A percentile compares a stretch with the other conserved stretches of the same genome.
Conservation (phyloP, 2,329 filamentous ascomycete genomes). For the Phialophora chinensis region DNA sequence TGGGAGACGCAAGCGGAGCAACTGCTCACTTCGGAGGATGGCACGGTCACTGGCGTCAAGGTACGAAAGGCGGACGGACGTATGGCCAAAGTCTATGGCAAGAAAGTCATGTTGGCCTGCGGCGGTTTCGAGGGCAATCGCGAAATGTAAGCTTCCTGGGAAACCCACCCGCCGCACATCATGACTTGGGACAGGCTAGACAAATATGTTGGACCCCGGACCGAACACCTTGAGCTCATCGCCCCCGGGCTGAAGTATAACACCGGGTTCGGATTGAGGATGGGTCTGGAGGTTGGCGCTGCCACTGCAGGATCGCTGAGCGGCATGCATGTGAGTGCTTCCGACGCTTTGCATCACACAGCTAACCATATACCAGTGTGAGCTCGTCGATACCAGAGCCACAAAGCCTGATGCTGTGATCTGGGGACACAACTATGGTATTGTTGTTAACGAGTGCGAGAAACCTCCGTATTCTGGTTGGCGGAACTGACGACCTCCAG, state of each 20-base stretch:
- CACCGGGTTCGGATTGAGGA: conserved; percentile 48
- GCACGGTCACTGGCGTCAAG: conserved; percentile 47
- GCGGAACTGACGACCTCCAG: conserved; percentile 25
- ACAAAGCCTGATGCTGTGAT: conserved; percentile 51
- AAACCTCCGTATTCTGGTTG: background rate
- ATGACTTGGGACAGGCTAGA: conserved; percentile 23
- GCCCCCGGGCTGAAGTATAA: conserved; percentile 52
- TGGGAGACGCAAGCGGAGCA: conserved; percentile 50
- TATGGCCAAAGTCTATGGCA: conserved; percentile 35
- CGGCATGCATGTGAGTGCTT: conserved; percentile 46
- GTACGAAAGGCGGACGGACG: conserved; percentile 48
- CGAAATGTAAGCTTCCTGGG: conserved; percentile 46
- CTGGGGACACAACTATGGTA: conserved; percentile 53
- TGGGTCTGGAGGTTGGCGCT: conserved; percentile 51
- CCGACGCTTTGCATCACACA: background rate
- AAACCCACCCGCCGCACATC: background rate
- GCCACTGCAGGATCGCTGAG: conserved; percentile 50
- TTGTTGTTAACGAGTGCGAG: conserved; percentile 47
- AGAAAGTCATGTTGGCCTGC: conserved; percentile 49
- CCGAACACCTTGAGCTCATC: conserved; percentile 50
- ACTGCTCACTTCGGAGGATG: conserved; percentile 45
- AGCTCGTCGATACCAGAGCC: conserved; percentile 51
- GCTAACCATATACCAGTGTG: conserved; percentile 39
- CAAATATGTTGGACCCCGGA: conserved; percentile 48
- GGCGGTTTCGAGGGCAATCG: conserved; percentile 52